Percentiles rank a stretch among this genome's conserved stretches.
These are phyloP conservation scores for Saturnispora saitoi DNA, from an alignment of 805 yeast genomes.

Conservation along the genomic window DNA sequence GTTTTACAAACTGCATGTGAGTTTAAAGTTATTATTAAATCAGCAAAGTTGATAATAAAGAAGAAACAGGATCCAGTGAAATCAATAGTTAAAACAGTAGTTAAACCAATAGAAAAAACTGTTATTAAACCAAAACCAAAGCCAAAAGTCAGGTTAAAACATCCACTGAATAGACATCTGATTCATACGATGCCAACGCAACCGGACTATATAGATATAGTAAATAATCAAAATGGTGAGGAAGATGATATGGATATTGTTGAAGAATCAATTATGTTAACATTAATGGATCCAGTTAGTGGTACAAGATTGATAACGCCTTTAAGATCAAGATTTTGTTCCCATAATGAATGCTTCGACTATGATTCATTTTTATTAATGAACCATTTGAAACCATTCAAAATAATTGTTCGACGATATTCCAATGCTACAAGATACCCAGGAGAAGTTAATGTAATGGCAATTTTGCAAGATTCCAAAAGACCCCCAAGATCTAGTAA, in stretches of 20 bases:
- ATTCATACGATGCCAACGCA: conserved; percentile 13
- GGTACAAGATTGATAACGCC: conserved; percentile 26
- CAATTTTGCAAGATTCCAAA: conserved; percentile 22
- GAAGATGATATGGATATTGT: conserved; percentile 26
- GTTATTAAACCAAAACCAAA: background rate
- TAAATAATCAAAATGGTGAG: background rate
- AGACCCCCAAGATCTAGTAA: conserved; percentile 16
- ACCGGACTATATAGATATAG: conserved; percentile 21
- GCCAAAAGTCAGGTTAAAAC: conserved; percentile 10
- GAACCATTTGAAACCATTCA: conserved; percentile 24
- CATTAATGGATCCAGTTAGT: conserved; percentile 28
- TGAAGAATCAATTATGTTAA: conserved; percentile 23
- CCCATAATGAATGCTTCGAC: conserved; percentile 31
- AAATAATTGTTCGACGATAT: conserved; percentile 17
- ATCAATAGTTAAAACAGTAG: background rate
- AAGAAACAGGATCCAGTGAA: background rate
- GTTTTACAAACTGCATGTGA: background rate
- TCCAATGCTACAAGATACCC: conserved; percentile 10
- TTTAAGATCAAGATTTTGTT: conserved; percentile 25
- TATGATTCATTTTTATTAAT: conserved; percentile 24
- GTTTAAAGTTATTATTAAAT: conserved; percentile 1
- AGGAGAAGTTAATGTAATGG: conserved; percentile 17
- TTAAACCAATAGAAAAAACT: background rate
- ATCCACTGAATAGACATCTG: conserved; percentile 11
- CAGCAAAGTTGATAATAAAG: background rate